Evolutionary conservation across 2,329 filamentous ascomycete genomes (phyloP).

Genomic region (Graphiopsis chlorocephala): DNA sequence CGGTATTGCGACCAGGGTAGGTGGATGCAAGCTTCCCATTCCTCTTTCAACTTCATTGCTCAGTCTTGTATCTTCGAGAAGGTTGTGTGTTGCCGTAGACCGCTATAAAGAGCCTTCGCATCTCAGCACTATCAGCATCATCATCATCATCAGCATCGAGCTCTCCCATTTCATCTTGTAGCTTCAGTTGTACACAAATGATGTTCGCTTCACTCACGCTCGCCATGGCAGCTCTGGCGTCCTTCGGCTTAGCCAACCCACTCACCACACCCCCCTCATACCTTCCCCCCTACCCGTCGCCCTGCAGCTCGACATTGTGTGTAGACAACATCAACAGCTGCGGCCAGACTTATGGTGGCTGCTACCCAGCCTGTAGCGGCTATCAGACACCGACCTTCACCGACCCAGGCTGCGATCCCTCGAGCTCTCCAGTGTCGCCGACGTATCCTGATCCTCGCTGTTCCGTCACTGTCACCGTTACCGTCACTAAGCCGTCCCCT

Average conservation of each 20-base stretch:
- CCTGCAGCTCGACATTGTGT: background rate
- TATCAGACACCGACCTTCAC: conserved; percentile 18
- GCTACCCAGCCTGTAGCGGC: conserved; percentile 17
- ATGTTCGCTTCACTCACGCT: background rate
- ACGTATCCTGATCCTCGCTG: background rate
- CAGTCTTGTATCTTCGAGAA: background rate
- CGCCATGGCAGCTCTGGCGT: background rate
- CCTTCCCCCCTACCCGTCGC: background rate
- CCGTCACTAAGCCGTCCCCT: background rate
- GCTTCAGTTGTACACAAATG: too few species aligned
- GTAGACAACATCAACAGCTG: conserved; percentile 17
- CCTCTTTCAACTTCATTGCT: background rate
- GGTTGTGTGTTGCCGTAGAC: background rate
- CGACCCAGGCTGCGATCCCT: conserved; percentile 15
- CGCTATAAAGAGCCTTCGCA: background rate
- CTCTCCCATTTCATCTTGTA: background rate
- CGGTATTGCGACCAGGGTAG: background rate
- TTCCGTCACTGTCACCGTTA: background rate
- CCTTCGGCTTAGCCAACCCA: background rate
- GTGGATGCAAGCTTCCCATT: background rate
- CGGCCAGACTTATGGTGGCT: conserved; percentile 20
- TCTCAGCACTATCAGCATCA: background rate
- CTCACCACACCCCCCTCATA: background rate
- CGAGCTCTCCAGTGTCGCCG: conserved; percentile 1
- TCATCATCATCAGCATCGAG: background rate